phyloP scores from a whole-genome alignment of 768 basidiomycete genomes.

The Gautieria morchelliformis region DNA sequence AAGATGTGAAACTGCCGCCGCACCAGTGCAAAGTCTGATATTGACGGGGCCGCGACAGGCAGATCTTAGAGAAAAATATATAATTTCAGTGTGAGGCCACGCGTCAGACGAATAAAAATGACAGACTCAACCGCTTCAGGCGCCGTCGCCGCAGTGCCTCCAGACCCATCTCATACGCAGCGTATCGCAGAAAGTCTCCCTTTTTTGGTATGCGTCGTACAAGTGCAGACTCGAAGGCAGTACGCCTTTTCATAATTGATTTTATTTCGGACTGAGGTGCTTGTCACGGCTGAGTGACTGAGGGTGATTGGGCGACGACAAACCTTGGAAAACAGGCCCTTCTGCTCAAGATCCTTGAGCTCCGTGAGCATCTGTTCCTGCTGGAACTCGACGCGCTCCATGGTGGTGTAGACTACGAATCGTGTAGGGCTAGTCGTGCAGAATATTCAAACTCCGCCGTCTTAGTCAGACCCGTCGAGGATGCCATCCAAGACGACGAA shows the following conservation, averaged over 20 bases:
- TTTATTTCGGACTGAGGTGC: slow-evolving; percentile 60
- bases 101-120: not conserved
- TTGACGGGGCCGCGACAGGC: slow-evolving; percentile 38
- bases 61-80: slow-evolving; percentile 25
- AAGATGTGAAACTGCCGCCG: slow-evolving; percentile 83
- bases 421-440: not conserved
- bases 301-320: slow-evolving; percentile 14
- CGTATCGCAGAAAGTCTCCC: slow-evolving; percentile 82
- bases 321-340: slow-evolving; percentile 74
- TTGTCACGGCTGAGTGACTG: slow-evolving; percentile 7
- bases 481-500: slow-evolving; percentile 7
- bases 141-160: slow-evolving; percentile 75
- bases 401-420: slow-evolving; percentile 19
- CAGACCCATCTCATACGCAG: slow-evolving; percentile 83
- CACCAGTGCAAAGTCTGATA: slow-evolving; percentile 80
- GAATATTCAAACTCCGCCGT: not conserved
- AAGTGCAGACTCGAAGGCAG: slow-evolving; percentile 73
- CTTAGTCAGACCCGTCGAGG: not conserved
- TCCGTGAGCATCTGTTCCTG: slow-evolving; percentile 97
- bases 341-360: slow-evolving; percentile 85
- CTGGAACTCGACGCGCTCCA: slow-evolving; percentile 93
- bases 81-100: not conserved
- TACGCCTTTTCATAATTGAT: slow-evolving; percentile 77
- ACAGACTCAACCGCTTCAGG: slow-evolving; percentile 59
- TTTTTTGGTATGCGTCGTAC: slow-evolving; percentile 80